phyloP scores from a whole-genome alignment of 306 rosid genomes.

The Ammopiptanthus mongolicus region DNA sequence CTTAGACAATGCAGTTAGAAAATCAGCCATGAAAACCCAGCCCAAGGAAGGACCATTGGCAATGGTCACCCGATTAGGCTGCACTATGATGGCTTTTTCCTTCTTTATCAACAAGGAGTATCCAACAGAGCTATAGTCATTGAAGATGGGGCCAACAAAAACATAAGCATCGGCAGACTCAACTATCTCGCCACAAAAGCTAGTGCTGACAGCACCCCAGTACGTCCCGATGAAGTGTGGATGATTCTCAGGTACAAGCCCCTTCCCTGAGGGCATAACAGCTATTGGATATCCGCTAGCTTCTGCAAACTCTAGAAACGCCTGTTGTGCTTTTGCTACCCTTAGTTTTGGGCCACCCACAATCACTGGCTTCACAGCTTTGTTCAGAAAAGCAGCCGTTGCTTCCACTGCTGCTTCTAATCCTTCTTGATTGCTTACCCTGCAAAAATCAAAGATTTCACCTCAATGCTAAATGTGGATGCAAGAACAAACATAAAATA shows the following conservation, averaged over 20 bases:
- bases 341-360: constrained; percentile 83
- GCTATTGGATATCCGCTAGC: constrained; percentile 77
- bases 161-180: constrained; percentile 90
- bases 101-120: constrained; percentile 75
- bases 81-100: constrained; percentile 63
- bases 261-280: constrained; percentile 82
- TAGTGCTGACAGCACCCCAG: constrained; percentile 85
- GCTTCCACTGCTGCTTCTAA: constrained; percentile 90
- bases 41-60: constrained; percentile 80
- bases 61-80: constrained; percentile 69
- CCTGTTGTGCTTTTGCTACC: constrained; percentile 59
- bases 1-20: constrained; percentile 61
- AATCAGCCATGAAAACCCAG: constrained; percentile 91
- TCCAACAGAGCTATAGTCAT: constrained; percentile 90
- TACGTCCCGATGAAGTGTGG: constrained; percentile 60
- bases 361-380: constrained; percentile 75
- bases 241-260: constrained; percentile 71
- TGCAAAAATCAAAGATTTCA: constrained; percentile 15
- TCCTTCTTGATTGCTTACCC: constrained; percentile 65
- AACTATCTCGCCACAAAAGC: constrained; percentile 77
- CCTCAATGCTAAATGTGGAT: neutral
- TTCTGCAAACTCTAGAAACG: constrained; percentile 67
- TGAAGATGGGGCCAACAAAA: constrained; percentile 79
- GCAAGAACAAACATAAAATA: constrained; percentile 4
- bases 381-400: constrained; percentile 64